Percentiles rank a stretch among this genome's conserved stretches.
Conservation (phyloP, 177 flowering plant species). For the Telopea speciosissima region DNA sequence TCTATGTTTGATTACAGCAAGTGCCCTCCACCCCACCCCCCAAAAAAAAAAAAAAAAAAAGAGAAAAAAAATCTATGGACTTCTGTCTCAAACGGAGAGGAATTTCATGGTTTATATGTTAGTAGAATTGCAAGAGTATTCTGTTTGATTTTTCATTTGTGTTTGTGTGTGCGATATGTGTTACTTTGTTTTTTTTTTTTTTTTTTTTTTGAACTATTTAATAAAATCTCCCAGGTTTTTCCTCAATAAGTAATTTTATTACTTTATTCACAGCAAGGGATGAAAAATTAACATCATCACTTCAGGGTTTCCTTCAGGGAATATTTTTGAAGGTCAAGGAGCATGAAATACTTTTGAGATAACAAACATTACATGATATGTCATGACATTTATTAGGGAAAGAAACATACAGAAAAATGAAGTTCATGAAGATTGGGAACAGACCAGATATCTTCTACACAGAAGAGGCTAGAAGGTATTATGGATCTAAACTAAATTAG, state of each 20-base stretch:
- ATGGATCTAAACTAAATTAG: background rate
- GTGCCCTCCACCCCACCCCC: too few relatives aligned
- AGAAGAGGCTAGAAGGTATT: slow-evolving; percentile 74
- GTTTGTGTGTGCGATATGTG: background rate
- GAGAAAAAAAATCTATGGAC: background rate
- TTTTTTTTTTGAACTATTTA: background rate
- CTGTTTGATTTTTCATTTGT: background rate
- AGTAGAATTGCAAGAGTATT: background rate
- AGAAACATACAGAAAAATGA: slow-evolving; percentile 40
- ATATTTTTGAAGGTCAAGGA: background rate
- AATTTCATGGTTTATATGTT: background rate
- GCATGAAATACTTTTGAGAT: background rate
- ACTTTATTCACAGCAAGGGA: background rate
- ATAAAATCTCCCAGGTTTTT: background rate
- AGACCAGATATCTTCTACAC: slow-evolving; percentile 80
- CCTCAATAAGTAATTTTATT: background rate
- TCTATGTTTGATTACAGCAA: background rate
- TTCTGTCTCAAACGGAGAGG: background rate
- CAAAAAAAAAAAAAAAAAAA: background rate
- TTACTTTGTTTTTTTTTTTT: background rate
- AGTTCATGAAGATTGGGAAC: slow-evolving; percentile 91
- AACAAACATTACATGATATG: background rate
- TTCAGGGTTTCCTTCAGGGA: background rate
- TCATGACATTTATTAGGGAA: slow-evolving; percentile 11
- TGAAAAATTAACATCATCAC: background rate